These are phyloP conservation scores for Colletotrichum tamarilloi DNA, from an alignment of 2,329 filamentous ascomycete genomes.

Conservation along the genomic window DNA sequence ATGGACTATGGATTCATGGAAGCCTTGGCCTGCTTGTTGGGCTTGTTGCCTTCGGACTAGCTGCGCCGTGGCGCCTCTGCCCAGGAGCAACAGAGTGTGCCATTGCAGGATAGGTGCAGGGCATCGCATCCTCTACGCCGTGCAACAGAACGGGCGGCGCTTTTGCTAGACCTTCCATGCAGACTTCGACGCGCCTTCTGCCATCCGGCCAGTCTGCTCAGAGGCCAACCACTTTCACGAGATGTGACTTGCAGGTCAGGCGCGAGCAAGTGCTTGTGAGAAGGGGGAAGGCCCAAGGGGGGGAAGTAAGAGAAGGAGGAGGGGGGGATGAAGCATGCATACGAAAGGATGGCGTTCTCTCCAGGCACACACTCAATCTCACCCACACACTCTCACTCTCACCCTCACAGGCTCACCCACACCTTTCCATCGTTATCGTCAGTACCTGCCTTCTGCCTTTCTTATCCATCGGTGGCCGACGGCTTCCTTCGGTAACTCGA, in stretches of 20 bases:
- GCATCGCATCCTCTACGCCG: slow-evolving; percentile 15
- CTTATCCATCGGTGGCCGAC: slow-evolving; percentile 1
- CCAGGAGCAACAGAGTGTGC: slow-evolving; percentile 10
- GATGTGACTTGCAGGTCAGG: slow-evolving; percentile 21
- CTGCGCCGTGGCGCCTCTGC: slow-evolving; percentile 20
- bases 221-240: not conserved
- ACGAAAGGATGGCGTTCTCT: not conserved
- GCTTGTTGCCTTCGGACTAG: slow-evolving; percentile 6
- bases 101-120: slow-evolving; percentile 25
- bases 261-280: not conserved
- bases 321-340: not conserved
- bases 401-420: slow-evolving; percentile 1
- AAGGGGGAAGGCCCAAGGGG: not conserved
- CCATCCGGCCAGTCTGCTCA: slow-evolving; percentile 5
- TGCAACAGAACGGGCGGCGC: slow-evolving; percentile 20
- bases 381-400: not conserved
- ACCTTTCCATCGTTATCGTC: slow-evolving; percentile 1
- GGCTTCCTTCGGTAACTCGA: slow-evolving; percentile 32
- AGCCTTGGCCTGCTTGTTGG: slow-evolving; percentile 6
- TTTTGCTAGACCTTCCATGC: slow-evolving; percentile 28
- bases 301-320: not conserved
- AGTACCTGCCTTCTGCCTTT: slow-evolving; percentile 5
- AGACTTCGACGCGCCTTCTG: slow-evolving; percentile 35
- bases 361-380: not conserved
- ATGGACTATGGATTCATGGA: not conserved